Evolutionary conservation across 495 filamentous ascomycete genomes (phyloP).

Genomic region (Xylaria nigripes): DNA sequence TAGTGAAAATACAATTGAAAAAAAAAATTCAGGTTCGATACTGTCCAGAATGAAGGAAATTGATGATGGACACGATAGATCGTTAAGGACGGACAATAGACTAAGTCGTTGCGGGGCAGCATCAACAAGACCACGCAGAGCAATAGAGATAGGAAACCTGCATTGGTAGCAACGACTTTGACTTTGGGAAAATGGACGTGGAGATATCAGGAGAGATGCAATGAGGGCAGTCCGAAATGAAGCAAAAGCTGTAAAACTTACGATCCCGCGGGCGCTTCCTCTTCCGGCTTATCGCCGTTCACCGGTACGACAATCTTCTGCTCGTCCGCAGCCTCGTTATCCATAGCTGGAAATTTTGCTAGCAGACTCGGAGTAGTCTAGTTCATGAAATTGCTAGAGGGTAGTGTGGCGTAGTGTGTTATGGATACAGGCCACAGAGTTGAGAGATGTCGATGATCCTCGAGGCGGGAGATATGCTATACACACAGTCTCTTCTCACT

Average conservation of each 20-base stretch:
- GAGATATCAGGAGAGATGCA: neutral
- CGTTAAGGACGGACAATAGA: neutral
- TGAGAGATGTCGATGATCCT: neutral
- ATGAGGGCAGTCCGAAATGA: neutral
- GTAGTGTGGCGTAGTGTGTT: neutral
- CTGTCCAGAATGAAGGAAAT: no score
- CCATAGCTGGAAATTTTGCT: neutral
- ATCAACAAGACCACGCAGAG: neutral
- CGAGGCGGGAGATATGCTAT: neutral
- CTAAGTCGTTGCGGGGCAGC: neutral
- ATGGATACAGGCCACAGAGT: neutral
- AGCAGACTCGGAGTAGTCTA: neutral
- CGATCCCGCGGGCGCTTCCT: neutral
- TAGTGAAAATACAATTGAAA: no score
- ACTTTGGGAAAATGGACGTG: neutral
- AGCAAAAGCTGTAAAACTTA: slow-evolving; percentile 5
- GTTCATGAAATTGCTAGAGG: neutral
- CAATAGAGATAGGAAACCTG: neutral
- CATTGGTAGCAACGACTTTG: neutral
- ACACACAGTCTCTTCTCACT: neutral
- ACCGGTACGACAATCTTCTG: neutral
- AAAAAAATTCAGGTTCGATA: no score
- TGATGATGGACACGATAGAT: no score
- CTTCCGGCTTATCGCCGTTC: neutral
- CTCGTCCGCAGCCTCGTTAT: slow-evolving; percentile 4